Percentiles rank a stretch among this genome's conserved stretches.
Conservation (phyloP, 257 asterid species). For the Solanum chaucha region DNA sequence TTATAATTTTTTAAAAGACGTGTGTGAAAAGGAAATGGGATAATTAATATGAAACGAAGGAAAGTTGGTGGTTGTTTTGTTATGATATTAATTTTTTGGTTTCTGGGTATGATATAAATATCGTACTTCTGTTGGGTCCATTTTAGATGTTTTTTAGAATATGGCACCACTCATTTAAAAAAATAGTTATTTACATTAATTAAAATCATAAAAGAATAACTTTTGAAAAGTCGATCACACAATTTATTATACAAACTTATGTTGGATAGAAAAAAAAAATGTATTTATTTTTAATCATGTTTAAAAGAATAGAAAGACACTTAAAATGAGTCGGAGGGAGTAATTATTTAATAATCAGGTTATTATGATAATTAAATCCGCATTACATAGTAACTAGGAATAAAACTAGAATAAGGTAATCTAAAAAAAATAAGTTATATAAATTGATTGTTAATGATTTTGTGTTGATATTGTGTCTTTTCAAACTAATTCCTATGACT, state of each 20-base stretch:
- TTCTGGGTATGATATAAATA: not conserved
- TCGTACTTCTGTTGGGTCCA: not conserved
- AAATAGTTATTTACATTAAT: not conserved
- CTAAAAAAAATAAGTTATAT: not conserved
- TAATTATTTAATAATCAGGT: not conserved
- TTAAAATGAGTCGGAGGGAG: not conserved
- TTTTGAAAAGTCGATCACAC: not conserved
- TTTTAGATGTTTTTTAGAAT: not conserved
- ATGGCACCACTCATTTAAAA: not conserved
- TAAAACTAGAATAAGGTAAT: not conserved
- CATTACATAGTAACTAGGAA: not conserved
- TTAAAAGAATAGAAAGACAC: not conserved
- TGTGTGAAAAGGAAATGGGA: not conserved
- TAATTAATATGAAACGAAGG: not conserved
- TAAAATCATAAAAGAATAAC: not conserved
- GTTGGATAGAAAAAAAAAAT: not conserved
- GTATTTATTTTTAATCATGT: not conserved
- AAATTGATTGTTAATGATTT: not conserved
- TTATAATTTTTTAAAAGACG: not conserved
- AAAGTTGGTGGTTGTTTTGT: not conserved
- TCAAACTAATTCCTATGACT: not conserved
- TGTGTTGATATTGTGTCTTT: not conserved
- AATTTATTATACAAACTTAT: not conserved
- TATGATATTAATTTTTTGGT: not conserved
- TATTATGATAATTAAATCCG: not conserved